These are phyloP conservation scores for Metschnikowia corniflorae DNA, from an alignment of 805 yeast species.

Conservation along the genomic window DNA sequence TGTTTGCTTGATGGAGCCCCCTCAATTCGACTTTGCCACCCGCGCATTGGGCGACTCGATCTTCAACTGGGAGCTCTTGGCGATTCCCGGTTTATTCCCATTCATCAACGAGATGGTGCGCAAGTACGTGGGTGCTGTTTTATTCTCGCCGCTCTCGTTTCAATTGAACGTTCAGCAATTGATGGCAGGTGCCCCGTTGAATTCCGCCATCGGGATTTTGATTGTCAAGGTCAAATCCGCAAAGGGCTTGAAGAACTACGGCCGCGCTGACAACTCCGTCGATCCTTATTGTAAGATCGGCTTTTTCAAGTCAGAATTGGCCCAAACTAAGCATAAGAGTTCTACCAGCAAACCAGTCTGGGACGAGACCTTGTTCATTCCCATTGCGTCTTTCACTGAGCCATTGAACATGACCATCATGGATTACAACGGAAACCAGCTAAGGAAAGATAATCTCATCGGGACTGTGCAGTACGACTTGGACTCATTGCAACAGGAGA, in stretches of 20 bases:
- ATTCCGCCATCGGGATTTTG: conserved; percentile 83
- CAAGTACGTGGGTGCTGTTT: conserved; percentile 84
- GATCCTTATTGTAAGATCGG: conserved; percentile 87
- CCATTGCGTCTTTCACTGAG: conserved; percentile 73
- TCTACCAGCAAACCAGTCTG: conserved; percentile 75
- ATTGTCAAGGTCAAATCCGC: conserved; percentile 68
- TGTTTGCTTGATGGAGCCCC: conserved; percentile 80
- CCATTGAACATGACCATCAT: conserved; percentile 69
- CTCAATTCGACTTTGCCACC: conserved; percentile 80
- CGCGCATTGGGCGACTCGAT: conserved; percentile 73
- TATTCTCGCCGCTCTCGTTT: conserved; percentile 87
- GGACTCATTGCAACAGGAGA: conserved; percentile 56
- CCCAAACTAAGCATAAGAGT: conserved; percentile 62
- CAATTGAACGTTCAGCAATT: conserved; percentile 90
- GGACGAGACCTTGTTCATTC: conserved; percentile 73
- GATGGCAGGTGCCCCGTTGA: conserved; percentile 74
- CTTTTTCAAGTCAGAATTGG: conserved; percentile 54
- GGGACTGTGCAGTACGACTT: conserved; percentile 77
- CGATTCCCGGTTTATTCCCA: conserved; percentile 82
- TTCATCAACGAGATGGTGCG: conserved; percentile 81
- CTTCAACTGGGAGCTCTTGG: conserved; percentile 82
- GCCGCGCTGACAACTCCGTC: conserved; percentile 68
- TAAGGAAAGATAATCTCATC: conserved; percentile 72
- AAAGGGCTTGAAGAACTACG: conserved; percentile 62
- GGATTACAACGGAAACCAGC: conserved; percentile 66